phyloP scores from a whole-genome alignment of 768 basidiomycete genomes.

The Cystobasidium onofrii region DNA sequence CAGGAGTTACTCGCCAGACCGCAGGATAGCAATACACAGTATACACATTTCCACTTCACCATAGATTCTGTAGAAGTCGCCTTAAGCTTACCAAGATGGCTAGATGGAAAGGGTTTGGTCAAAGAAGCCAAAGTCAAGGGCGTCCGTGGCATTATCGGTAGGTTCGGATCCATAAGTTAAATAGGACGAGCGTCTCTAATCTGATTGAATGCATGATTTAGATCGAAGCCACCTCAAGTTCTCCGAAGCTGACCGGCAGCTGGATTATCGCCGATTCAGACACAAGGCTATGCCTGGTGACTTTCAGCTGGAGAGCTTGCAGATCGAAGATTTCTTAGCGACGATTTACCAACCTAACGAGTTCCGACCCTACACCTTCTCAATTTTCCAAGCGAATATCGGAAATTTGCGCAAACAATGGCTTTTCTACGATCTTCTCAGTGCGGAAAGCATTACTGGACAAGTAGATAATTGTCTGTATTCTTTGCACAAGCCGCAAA shows the following conservation, averaged over 20 bases:
- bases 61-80: slow-evolving; percentile 94
- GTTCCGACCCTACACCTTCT: slow-evolving; percentile 84
- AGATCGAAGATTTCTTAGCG: slow-evolving; percentile 83
- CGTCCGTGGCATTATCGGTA: slow-evolving; percentile 84
- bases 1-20: slow-evolving; percentile 44
- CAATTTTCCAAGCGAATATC: slow-evolving; percentile 87
- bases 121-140: slow-evolving; percentile 86
- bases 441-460: slow-evolving; percentile 91
- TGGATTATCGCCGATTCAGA: slow-evolving; percentile 71
- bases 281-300: slow-evolving; percentile 67
- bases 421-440: slow-evolving; percentile 88
- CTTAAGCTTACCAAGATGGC: slow-evolving; percentile 79
- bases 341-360: slow-evolving; percentile 88
- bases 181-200: no score
- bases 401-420: slow-evolving; percentile 77
- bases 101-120: slow-evolving; percentile 88
- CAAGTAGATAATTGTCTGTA: slow-evolving; percentile 97
- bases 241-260: slow-evolving; percentile 74
- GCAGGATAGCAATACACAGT: slow-evolving; percentile 50
- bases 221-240: slow-evolving; percentile 70
- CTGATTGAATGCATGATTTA: no score
- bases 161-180: slow-evolving; percentile 40
- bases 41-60: slow-evolving; percentile 84
- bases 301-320: slow-evolving; percentile 80
- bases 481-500: slow-evolving; percentile 91